Evolutionary conservation across 306 rosid genomes (phyloP), one percentile per base, ranked within the genome.

Genomic region (Gastrolobium villosum): DNA sequence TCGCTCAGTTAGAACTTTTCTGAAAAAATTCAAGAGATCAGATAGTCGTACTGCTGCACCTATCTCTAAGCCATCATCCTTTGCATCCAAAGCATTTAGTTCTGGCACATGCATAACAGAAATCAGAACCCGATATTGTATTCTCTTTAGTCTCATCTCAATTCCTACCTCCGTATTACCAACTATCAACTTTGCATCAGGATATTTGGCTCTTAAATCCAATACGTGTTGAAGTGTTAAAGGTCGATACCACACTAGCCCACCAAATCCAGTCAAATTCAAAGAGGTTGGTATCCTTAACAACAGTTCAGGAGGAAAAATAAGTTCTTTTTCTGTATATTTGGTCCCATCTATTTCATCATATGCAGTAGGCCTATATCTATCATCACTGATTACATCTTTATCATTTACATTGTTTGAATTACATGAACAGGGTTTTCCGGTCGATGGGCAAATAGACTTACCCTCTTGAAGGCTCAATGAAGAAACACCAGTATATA

Each of bases 141-240:
- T 83, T 82, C 88, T 82, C 81, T 95, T 95, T 67, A 92, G 79
- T 78, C 99, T 91, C 91, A 79, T 92, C 87, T 95, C 98, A 72
- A 95, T 95, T 82, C 99, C 99, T 54, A 95, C 99, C 90, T 95
- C 98, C 2, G 92, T 82, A 82, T 95, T 95, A 35, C 99, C 99
- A 37, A 92, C 96, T 78, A 95, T 8, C 65, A 95, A 82, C 87
- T 95, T 95, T 35, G 96, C 97, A 82, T 86, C 90, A 14, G 94
- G 88, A 70, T 86, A 87, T 82, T 84, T 87, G 65, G 83, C 89
- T 87, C 91, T 95, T 45, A 95, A 87, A 41, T 89, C 96, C 64
- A 92, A 84, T 52, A 90, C 77, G 53, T 89, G 86, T 60, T 84
- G 84, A 81, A 95, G 97, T 46, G 83, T 87, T 72, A 91, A 75